Evolutionary conservation across 108 stramenopile species (phyloP), one percentile per base, ranked within the genome.

Genomic region (Skeletonema tropicum): DNA sequence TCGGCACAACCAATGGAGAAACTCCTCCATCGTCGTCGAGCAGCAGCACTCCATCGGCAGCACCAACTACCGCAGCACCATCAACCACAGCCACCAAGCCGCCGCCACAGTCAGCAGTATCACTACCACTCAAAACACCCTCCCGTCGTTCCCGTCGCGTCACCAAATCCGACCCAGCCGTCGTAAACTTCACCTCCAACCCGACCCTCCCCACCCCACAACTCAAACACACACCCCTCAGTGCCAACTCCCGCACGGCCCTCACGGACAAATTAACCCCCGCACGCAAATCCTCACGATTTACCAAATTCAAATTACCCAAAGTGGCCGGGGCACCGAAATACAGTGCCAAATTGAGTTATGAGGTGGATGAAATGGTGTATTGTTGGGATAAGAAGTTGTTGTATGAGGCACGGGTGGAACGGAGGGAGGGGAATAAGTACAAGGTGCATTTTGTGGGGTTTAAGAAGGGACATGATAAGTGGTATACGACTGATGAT

Each of bases 311-410:
- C 19, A 49, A 49, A 49, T 0, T 49, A 0, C 48, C 48, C 0
- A 49, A 49, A 19, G 19, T 19, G 15, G n/a, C 26, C 17, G 48
- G 48, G 6, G 48, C 48, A 0, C 21, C 48, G 3, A 49, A 49
- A 0, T 49, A 49, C 19, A 19, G 19, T 17, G 48, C 48, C n/a
- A 49, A 49, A 7, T 49, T 49, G 19, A 49, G 48, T 19, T 49
- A 49, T 21, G 48, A 49, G 19, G 48, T 49, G 48, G 48, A 49
- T 49, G 48, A 49, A 49, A 21, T 49, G 48, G 48, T 49, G 19
- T 49, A 49, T 19, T 19, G n/a, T 0, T 49, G 48, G 48, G 48
- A 49, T 17, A 49, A 21, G 48, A 49, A 49, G 48, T 17, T 49
- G 14, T 49, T 49, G 48, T 49, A 49, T 7, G 48, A 49, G 48